A percentile compares a stretch with the other conserved stretches of the same genome.
Conservation (phyloP, 257 asterid genomes). For the Ehretia macrophylla region DNA sequence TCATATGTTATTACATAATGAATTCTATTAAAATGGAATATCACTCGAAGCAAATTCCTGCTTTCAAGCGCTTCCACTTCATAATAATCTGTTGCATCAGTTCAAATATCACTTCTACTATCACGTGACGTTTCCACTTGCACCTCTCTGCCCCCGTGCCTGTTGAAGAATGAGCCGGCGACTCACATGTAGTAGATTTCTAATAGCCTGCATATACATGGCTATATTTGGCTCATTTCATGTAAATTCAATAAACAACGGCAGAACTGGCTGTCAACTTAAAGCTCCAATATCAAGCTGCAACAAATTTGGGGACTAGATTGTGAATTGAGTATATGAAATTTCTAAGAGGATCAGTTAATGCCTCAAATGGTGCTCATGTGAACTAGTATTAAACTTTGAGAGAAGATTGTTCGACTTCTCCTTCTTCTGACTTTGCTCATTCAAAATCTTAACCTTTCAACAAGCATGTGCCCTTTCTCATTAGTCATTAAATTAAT, state of each 20-base stretch:
- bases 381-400: slow-evolving; percentile 5
- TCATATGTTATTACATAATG: too few species aligned
- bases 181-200: too few species aligned
- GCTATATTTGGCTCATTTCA: neutral
- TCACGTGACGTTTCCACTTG: too few species aligned
- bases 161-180: too few species aligned
- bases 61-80: too few species aligned
- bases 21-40: too few species aligned
- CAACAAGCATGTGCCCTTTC: slow-evolving; percentile 21
- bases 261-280: neutral
- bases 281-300: too few species aligned
- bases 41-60: too few species aligned
- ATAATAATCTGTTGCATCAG: too few species aligned
- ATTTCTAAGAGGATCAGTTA: neutral
- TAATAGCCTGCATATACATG: too few species aligned
- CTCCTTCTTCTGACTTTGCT: slow-evolving; percentile 22
- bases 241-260: neutral
- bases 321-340: neutral
- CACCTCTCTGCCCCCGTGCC: too few species aligned
- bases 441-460: slow-evolving; percentile 15
- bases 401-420: slow-evolving; percentile 10
- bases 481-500: slow-evolving; percentile 6
- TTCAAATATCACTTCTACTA: too few species aligned
- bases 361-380: slow-evolving; percentile 1
- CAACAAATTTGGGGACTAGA: neutral